Conservation (phyloP, 2,329 filamentous ascomycete genomes). For the Alternaria ventricosa region DNA sequence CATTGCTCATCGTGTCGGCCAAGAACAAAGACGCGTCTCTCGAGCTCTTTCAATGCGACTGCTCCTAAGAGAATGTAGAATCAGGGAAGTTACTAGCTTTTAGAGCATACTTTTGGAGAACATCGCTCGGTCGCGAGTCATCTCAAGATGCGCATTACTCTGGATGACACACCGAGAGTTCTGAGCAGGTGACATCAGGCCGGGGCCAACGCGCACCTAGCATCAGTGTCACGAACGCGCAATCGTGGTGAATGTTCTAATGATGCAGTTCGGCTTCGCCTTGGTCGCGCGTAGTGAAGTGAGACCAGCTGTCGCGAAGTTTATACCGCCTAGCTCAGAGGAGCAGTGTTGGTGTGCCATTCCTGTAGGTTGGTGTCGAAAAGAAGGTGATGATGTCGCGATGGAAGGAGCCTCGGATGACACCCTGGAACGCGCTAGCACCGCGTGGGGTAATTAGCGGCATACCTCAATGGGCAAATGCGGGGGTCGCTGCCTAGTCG, state of each 20-base stretch:
- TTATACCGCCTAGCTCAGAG: rapidly evolving
- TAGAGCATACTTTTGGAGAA: background rate
- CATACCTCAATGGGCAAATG: background rate
- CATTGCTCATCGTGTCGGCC: background rate
- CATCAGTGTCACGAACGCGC: background rate
- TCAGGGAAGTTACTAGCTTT: background rate
- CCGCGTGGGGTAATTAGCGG: slow-evolving; percentile 2
- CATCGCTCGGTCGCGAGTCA: background rate
- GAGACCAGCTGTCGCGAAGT: rapidly evolving
- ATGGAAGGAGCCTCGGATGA: background rate
- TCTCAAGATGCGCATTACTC: background rate
- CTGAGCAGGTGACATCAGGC: background rate
- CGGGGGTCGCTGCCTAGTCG: background rate
- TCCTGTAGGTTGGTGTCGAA: background rate
- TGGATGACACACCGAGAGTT: background rate
- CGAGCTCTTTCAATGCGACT: background rate
- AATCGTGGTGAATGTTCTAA: background rate
- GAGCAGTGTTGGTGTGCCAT: background rate
- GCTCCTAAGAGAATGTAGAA: background rate
- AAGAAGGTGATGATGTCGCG: background rate
- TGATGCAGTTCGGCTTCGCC: background rate
- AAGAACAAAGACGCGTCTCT: background rate
- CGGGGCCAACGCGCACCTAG: background rate
- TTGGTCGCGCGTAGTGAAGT: background rate
- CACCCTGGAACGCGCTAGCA: background rate